Conservation (phyloP, 371 early-diverging fungal genomes). For the Mortierella sp. region DNA sequence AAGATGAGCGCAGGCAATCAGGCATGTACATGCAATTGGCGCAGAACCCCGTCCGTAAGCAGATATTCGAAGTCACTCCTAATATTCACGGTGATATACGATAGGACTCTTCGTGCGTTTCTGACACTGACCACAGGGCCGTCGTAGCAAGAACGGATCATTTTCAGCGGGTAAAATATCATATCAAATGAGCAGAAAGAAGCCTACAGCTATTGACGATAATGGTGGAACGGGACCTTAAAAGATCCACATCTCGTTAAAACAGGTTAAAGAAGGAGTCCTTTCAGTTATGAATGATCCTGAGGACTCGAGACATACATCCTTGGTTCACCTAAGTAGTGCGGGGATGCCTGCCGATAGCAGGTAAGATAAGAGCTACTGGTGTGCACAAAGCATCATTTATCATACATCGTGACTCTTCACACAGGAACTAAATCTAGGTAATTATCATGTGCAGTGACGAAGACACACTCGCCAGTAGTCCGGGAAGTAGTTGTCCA, state of each 20-base stretch:
- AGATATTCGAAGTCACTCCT: background rate
- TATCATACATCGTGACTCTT: background rate
- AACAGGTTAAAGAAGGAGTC: background rate
- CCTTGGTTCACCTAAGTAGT: background rate
- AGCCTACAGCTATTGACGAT: background rate
- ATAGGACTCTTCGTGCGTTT: background rate
- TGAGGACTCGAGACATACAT: constrained; percentile 1
- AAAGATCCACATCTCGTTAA: background rate
- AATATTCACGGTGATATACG: background rate
- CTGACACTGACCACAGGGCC: background rate
- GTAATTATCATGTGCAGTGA: background rate
- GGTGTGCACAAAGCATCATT: background rate
- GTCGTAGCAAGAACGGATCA: background rate
- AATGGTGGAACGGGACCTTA: background rate
- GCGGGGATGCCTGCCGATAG: constrained; percentile 1
- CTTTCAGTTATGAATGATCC: background rate
- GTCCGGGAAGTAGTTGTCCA: background rate
- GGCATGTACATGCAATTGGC: background rate
- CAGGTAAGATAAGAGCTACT: background rate
- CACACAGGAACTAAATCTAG: background rate
- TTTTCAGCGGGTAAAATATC: background rate
- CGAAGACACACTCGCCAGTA: background rate
- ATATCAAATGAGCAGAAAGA: constrained; percentile 2
- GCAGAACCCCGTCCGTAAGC: background rate
- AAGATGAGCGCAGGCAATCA: background rate